Evolutionary conservation across 2,329 filamentous ascomycete genomes (phyloP).

Genomic region (Penicillium sp.): DNA sequence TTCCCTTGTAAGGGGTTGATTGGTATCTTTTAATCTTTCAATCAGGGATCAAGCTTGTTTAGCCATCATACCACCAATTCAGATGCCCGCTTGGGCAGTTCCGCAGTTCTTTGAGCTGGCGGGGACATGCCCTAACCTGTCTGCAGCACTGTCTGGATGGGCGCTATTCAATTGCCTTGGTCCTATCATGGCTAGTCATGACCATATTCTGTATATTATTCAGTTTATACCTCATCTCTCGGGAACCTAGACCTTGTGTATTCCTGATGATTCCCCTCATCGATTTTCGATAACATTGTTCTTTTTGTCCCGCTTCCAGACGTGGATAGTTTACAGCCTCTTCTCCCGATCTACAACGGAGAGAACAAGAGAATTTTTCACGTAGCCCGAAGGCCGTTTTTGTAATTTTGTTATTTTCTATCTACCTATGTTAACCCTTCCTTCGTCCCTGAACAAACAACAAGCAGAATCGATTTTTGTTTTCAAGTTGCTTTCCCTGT

Average conservation of each 20-base stretch:
- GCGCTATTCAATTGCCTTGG: background rate
- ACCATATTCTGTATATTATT: background rate
- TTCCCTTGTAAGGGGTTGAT: too few species aligned
- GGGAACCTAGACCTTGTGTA: background rate
- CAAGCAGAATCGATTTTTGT: background rate
- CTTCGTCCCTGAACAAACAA: background rate
- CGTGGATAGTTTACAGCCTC: too few species aligned
- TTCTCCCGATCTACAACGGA: background rate
- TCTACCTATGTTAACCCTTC: background rate
- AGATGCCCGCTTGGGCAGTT: too few species aligned
- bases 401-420: background rate
- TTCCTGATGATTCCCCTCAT: background rate
- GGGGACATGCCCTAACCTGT: too few species aligned
- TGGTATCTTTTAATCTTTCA: too few species aligned
- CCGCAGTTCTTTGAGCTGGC: too few species aligned
- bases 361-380: background rate
- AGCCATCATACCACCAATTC: too few species aligned
- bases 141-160: too few species aligned
- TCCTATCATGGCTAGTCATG: background rate
- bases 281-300: background rate
- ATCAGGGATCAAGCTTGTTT: too few species aligned
- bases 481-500: background rate
- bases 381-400: slow-evolving; percentile 7
- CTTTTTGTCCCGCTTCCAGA: too few species aligned
- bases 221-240: background rate